Percentiles rank a stretch among this genome's conserved stretches.
These are phyloP conservation scores for Sinapis alba DNA, from an alignment of 441 rosid species.

Conservation along the genomic window DNA sequence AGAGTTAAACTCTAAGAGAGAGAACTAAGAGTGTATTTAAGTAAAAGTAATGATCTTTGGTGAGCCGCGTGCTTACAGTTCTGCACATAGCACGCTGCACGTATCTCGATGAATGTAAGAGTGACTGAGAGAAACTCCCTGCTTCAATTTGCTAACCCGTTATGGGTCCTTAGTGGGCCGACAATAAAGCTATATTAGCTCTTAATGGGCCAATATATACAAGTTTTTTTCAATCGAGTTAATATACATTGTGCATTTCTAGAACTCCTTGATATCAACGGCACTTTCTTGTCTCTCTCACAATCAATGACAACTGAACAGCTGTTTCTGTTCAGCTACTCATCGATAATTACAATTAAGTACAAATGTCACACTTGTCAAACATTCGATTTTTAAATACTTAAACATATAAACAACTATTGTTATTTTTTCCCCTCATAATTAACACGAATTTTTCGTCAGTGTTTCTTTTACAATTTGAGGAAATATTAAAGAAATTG, in stretches of 20 bases:
- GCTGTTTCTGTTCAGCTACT: constrained; percentile 7
- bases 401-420: not conserved
- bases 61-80: constrained; percentile 35
- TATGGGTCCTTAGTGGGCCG: constrained; percentile 5
- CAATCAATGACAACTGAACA: not conserved
- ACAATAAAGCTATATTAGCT: not conserved
- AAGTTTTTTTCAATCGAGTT: not conserved
- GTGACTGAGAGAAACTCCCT: not conserved
- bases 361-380: not conserved
- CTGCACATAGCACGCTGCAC: constrained; percentile 20
- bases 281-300: not conserved
- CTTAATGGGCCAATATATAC: not conserved
- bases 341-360: not conserved
- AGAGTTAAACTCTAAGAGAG: constrained; percentile 31
- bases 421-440: not conserved
- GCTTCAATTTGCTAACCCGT: not conserved
- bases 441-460: not conserved
- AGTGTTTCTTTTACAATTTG: not conserved
- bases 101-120: constrained; percentile 9
- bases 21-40: constrained; percentile 27
- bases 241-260: constrained; percentile 1
- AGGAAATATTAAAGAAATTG: not conserved
- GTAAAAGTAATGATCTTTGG: constrained; percentile 35
- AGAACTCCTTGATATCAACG: not conserved
- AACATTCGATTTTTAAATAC: not conserved